Evolutionary conservation across 331 rosid species (phyloP), one percentile per base, ranked within the genome.

Genomic region (Malus hybrid): DNA sequence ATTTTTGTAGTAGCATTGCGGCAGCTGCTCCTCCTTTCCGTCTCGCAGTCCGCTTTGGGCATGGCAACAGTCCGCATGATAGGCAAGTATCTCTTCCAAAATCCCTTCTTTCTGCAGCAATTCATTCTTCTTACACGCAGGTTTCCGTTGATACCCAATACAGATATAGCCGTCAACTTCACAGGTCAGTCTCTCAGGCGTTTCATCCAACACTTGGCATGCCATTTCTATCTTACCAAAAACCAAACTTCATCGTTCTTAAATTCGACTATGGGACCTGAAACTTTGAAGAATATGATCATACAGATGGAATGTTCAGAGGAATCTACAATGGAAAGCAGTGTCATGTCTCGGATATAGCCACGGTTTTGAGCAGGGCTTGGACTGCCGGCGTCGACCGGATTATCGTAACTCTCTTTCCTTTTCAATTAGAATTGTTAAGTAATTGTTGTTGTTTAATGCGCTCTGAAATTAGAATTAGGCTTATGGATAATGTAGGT

Each of bases 251-350:
- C 14, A 15, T 18, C 12, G 6, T 36, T 42, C 20, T 60, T 36
- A 50, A 59, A 1, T 73, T 57, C 7, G 65, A 27, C 55, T 34
- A 15, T 27, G 39, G 33, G 3, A 52, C 27, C 69, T 24, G 33
- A 39, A 60, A 62, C 1, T 19, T 18, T 16, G 34, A n/a, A 66
- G 7, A 15, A 34, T 0, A 16, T 10, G 16, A 13, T 5, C 6
- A 27, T 10, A 76, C 96, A 94, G 99, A 94, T 90, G 96, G 97
- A 28, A 92, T 92, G 99, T 94, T 92, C 65, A 89, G 82, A 80
- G 99, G 97, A 78, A 80, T 94, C 73, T 94, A 90, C 88, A 84
- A 94, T 52, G 99, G 99, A 74, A 94, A 90, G 87, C 96, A 88
- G 73, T 92, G 89, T 71, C 99, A 94, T 80, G 76, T 85, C 18